phyloP scores from a whole-genome alignment of 306 rosid genomes.

The Neltuma alba region DNA sequence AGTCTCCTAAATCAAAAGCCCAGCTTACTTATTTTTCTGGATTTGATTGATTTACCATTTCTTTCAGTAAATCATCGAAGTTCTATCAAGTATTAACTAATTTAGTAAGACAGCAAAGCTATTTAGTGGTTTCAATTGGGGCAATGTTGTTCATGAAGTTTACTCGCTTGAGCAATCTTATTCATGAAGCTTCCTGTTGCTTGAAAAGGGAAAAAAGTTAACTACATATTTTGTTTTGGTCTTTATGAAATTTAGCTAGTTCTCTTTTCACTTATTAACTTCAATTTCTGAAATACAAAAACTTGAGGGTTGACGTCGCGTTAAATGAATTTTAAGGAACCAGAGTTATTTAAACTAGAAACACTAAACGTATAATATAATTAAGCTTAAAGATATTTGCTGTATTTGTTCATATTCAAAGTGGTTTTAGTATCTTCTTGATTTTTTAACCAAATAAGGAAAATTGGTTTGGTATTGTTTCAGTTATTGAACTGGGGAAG shows the following conservation, averaged over 20 bases:
- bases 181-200: background rate
- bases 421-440: background rate
- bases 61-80: background rate
- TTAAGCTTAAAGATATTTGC: background rate
- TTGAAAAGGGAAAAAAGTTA: too few relatives aligned
- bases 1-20: conserved; percentile 1
- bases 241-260: background rate
- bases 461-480: background rate
- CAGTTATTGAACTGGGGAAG: background rate
- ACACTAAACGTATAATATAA: background rate
- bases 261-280: too few relatives aligned
- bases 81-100: background rate
- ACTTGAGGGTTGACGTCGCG: background rate
- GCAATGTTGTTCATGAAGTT: background rate
- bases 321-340: background rate
- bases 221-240: too few relatives aligned
- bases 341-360: background rate
- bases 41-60: background rate
- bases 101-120: background rate
- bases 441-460: too few relatives aligned
- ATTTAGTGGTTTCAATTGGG: background rate
- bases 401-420: too few relatives aligned
- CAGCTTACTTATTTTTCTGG: background rate
- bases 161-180: background rate
- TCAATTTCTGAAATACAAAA: background rate